A percentile compares a stretch with the other conserved stretches of the same genome.
Evolutionary conservation across 768 basidiomycete genomes (phyloP).

Genomic region (Boletus edulis): DNA sequence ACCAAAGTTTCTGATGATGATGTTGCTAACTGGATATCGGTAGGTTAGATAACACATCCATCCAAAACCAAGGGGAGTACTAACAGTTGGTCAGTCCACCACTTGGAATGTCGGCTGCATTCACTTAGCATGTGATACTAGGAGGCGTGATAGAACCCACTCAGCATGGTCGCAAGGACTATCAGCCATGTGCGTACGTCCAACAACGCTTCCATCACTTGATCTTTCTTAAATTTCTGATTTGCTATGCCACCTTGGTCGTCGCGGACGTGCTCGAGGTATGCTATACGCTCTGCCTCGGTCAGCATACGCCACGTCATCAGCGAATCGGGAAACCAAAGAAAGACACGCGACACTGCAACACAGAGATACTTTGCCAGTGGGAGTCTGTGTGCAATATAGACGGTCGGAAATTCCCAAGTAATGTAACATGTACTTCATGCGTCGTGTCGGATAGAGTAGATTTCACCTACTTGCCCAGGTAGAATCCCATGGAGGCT

Average conservation of each 20-base stretch:
- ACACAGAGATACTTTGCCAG: too few species aligned
- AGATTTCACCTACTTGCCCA: too few species aligned
- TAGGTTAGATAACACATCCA: not conserved
- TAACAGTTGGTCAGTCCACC: constrained; percentile 14
- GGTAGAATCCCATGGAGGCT: too few species aligned
- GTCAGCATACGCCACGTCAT: constrained; percentile 37
- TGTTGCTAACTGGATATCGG: too few species aligned
- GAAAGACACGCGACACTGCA: constrained; percentile 1
- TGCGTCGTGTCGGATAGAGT: too few species aligned
- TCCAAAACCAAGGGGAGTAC: constrained; percentile 3
- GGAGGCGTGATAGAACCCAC: not conserved
- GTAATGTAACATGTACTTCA: too few species aligned
- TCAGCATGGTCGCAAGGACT: constrained; percentile 9
- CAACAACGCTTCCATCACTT: constrained; percentile 4
- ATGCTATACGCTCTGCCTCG: not conserved
- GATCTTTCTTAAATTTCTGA: not conserved
- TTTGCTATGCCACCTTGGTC: constrained; percentile 22
- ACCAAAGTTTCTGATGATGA: constrained; percentile 22
- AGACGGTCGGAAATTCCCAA: too few species aligned
- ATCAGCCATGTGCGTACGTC: constrained; percentile 30
- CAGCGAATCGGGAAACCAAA: constrained; percentile 41
- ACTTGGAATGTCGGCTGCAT: too few species aligned
- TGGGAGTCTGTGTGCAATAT: too few species aligned
- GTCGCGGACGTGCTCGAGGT: constrained; percentile 38
- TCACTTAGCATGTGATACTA: constrained; percentile 13